A percentile compares a stretch with the other conserved stretches of the same genome.
Evolutionary conservation across 2,329 filamentous ascomycete genomes (phyloP).

Genomic region (Talaromyces verruculosus): DNA sequence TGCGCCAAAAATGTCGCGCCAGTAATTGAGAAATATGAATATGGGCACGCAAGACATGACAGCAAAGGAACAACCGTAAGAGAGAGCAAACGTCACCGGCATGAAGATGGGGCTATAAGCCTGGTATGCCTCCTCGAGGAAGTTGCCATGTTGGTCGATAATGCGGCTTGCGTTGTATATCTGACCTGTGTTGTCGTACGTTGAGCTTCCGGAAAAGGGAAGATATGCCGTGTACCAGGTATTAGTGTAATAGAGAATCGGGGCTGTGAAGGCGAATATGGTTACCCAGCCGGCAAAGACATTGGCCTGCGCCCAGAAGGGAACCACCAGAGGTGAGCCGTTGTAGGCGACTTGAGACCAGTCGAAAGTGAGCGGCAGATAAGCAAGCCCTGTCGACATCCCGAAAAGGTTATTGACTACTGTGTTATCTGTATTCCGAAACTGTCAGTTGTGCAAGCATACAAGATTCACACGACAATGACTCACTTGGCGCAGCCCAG

Average conservation of each 20-base stretch:
- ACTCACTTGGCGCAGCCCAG: slow-evolving; percentile 46
- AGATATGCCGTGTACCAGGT: slow-evolving; percentile 33
- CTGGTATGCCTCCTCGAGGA: slow-evolving; percentile 59
- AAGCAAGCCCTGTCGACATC: slow-evolving; percentile 40
- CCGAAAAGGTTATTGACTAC: slow-evolving; percentile 47
- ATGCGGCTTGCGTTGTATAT: slow-evolving; percentile 60
- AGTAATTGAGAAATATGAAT: slow-evolving; percentile 27
- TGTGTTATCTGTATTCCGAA: slow-evolving; percentile 34
- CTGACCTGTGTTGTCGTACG: slow-evolving; percentile 47
- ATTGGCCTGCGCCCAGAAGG: slow-evolving; percentile 42
- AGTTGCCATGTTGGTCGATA: slow-evolving; percentile 51
- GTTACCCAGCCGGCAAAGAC: slow-evolving; percentile 41
- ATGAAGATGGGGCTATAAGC: slow-evolving; percentile 63
- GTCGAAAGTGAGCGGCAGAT: slow-evolving; percentile 55
- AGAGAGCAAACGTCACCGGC: slow-evolving; percentile 53
- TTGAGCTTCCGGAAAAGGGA: slow-evolving; percentile 31
- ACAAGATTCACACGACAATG: slow-evolving; percentile 23
- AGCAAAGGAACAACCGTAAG: slow-evolving; percentile 61
- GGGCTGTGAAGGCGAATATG: slow-evolving; percentile 38
- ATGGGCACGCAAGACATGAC: slow-evolving; percentile 53
- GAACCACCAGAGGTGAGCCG: slow-evolving; percentile 30
- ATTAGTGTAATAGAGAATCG: slow-evolving; percentile 36
- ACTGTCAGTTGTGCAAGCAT: slow-evolving; percentile 34
- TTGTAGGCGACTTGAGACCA: slow-evolving; percentile 45
- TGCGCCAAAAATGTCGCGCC: slow-evolving; percentile 26